A percentile compares a stretch with the other conserved stretches of the same genome.
phyloP scores from a whole-genome alignment of 108 stramenopile genomes.

The Fragilariopsis cylindrus region DNA sequence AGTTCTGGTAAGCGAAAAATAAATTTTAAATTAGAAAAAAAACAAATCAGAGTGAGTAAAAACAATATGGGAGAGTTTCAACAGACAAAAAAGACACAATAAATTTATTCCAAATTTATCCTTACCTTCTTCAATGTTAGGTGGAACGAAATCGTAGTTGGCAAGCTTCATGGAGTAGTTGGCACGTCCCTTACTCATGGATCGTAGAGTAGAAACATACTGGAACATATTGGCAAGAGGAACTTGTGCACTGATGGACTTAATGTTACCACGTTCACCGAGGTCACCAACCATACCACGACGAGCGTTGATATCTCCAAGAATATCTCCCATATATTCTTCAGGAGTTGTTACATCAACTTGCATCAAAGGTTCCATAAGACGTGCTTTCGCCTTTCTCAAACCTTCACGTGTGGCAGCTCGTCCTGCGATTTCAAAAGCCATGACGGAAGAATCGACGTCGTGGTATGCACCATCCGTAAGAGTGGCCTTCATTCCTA shows the following conservation, averaged over 20 bases:
- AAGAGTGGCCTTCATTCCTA: slow-evolving; percentile 94
- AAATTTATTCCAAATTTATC: slow-evolving; percentile 38
- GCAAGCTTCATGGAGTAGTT: slow-evolving; percentile 98
- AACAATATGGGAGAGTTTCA: too few species aligned
- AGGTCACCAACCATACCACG: slow-evolving; percentile 95
- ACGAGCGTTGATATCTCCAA: slow-evolving; percentile 97
- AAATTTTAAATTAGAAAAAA: too few species aligned
- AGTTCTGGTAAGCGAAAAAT: background rate
- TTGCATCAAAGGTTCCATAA: slow-evolving; percentile 99
- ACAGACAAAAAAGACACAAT: too few species aligned
- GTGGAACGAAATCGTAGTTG: slow-evolving; percentile 95
- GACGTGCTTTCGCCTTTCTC: slow-evolving; percentile 93
- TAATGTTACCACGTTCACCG: slow-evolving; percentile 93
- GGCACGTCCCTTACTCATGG: slow-evolving; percentile 96
- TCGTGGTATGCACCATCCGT: slow-evolving; percentile 90
- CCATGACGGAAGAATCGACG: slow-evolving; percentile 90
- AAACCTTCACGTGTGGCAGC: slow-evolving; percentile 94
- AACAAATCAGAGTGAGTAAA: too few species aligned
- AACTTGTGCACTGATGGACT: slow-evolving; percentile 92
- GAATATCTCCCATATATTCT: slow-evolving; percentile 98
- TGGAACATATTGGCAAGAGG: slow-evolving; percentile 99
- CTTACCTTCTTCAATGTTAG: slow-evolving; percentile 72
- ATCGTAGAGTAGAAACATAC: slow-evolving; percentile 94
- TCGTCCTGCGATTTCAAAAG: slow-evolving; percentile 93
- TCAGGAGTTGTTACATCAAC: slow-evolving; percentile 97